A percentile compares a stretch with the other conserved stretches of the same genome.
These are phyloP conservation scores for Hyaloscypha hepaticicola DNA, from an alignment of 495 filamentous ascomycete species.

Conservation along the genomic window DNA sequence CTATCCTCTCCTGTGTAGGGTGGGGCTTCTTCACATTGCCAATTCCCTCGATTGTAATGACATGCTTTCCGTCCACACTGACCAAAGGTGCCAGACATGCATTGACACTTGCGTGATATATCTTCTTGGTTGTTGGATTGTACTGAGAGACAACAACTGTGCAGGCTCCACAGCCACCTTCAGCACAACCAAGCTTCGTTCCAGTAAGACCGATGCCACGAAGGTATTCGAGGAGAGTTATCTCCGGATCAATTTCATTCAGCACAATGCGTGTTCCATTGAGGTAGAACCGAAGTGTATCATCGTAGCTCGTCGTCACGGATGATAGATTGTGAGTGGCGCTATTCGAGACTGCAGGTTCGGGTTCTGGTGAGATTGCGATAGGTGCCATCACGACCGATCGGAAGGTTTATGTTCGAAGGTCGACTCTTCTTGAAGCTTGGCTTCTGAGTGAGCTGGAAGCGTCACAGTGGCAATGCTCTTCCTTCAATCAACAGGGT, in stretches of 20 bases:
- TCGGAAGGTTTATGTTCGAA: neutral
- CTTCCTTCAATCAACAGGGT: neutral
- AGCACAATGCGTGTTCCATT: slow-evolving; percentile 91
- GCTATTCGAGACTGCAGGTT: slow-evolving; percentile 6
- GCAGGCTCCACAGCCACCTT: slow-evolving; percentile 96
- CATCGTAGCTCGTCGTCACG: slow-evolving; percentile 64
- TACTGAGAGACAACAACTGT: slow-evolving; percentile 93
- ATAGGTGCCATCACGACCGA: slow-evolving; percentile 45
- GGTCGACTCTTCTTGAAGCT: neutral
- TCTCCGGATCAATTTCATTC: slow-evolving; percentile 70
- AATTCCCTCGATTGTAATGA: slow-evolving; percentile 98
- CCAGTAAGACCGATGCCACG: slow-evolving; percentile 83
- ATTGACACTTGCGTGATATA: slow-evolving; percentile 81
- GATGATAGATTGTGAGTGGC: slow-evolving; percentile 34
- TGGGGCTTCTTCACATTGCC: slow-evolving; percentile 85
- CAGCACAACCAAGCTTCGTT: slow-evolving; percentile 77
- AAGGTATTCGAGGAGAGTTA: slow-evolving; percentile 92
- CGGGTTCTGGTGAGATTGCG: slow-evolving; percentile 41
- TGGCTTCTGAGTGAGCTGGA: neutral
- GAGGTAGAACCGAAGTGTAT: slow-evolving; percentile 80
- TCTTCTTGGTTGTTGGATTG: slow-evolving; percentile 84
- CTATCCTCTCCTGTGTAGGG: slow-evolving; percentile 88
- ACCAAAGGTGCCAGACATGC: slow-evolving; percentile 91
- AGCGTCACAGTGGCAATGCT: slow-evolving; percentile 5
- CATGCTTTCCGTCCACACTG: slow-evolving; percentile 95